Percentiles rank a stretch among this genome's conserved stretches.
Evolutionary conservation across 2,329 filamentous ascomycete genomes (phyloP).

Genomic region (Alternaria ethzedia): DNA sequence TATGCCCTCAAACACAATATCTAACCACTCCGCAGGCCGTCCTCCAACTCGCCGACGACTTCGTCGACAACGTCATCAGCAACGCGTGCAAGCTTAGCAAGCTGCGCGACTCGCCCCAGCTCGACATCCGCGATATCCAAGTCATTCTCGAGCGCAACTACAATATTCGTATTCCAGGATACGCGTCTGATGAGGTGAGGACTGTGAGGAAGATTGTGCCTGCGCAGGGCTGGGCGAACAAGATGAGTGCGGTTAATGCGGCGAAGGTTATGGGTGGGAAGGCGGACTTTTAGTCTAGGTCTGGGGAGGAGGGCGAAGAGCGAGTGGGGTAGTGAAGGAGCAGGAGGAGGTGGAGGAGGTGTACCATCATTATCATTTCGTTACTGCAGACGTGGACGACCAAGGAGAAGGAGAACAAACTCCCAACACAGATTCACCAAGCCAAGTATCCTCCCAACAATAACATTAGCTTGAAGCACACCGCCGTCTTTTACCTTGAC

Average conservation of each 20-base stretch:
- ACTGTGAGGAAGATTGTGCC: constrained; percentile 94
- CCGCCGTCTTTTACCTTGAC: background rate
- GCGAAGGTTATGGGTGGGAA: constrained; percentile 73
- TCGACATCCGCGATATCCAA: constrained; percentile 76
- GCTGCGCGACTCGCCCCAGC: constrained; percentile 84
- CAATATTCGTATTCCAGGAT: constrained; percentile 84
- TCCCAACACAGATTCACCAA: background rate
- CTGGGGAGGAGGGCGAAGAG: background rate
- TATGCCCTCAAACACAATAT: background rate
- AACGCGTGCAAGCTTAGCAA: constrained; percentile 90
- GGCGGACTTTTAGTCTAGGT: constrained; percentile 43
- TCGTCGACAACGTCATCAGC: constrained; percentile 89
- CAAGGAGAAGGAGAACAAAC: background rate
- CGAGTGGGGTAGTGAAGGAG: background rate
- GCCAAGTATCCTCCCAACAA: background rate
- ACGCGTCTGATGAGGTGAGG: constrained; percentile 90
- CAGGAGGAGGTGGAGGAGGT: too few species aligned
- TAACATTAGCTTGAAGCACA: too few species aligned
- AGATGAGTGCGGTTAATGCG: constrained; percentile 96
- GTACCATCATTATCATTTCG: background rate
- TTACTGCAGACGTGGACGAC: background rate
- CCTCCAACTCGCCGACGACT: constrained; percentile 88
- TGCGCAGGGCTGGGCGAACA: constrained; percentile 86
- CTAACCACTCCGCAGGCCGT: constrained; percentile 66
- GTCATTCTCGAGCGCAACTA: constrained; percentile 67